These are phyloP conservation scores for Cyberlindnera saturnus DNA, from an alignment of 805 yeast species.

Conservation along the genomic window DNA sequence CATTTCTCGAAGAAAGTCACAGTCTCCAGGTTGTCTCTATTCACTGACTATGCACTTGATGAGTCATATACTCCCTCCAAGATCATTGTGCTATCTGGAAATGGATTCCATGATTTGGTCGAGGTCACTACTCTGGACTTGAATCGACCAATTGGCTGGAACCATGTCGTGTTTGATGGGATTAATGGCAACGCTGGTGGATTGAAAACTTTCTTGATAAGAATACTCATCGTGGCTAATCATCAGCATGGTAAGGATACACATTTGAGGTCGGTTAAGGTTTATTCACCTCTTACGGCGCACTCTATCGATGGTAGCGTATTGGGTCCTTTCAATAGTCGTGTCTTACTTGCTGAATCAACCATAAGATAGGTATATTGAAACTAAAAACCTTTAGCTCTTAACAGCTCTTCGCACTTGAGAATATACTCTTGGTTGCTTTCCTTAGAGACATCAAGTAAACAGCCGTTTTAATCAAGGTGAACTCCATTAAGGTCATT, in stretches of 20 bases:
- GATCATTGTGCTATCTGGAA: conserved; percentile 62
- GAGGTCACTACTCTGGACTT: conserved; percentile 58
- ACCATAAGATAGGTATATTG: conserved; percentile 9
- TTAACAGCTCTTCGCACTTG: conserved; percentile 22
- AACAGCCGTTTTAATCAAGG: conserved; percentile 26
- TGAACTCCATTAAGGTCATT: conserved; percentile 25
- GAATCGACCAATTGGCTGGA: conserved; percentile 75
- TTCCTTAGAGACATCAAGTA: conserved; percentile 23
- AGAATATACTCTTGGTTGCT: conserved; percentile 24
- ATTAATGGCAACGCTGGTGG: conserved; percentile 35
- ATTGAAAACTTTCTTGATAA: conserved; percentile 60
- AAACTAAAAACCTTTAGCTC: conserved; percentile 11
- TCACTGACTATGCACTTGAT: conserved; percentile 64
- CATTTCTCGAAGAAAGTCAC: conserved; percentile 75
- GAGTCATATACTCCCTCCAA: conserved; percentile 90
- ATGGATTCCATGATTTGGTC: conserved; percentile 69
- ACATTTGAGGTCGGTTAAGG: conserved; percentile 71
- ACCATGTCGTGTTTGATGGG: conserved; percentile 45
- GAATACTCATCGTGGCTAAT: conserved; percentile 61
- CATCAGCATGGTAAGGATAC: conserved; percentile 97
- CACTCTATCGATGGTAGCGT: conserved; percentile 19
- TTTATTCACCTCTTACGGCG: conserved; percentile 39
- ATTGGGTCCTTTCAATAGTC: conserved; percentile 22
- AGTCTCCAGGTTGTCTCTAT: conserved; percentile 62
- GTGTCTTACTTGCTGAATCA: conserved; percentile 18